Base-by-base conservation (phyloP, 2,329 filamentous ascomycete genomes). In the Paracoccidioides brasiliensis region DNA sequence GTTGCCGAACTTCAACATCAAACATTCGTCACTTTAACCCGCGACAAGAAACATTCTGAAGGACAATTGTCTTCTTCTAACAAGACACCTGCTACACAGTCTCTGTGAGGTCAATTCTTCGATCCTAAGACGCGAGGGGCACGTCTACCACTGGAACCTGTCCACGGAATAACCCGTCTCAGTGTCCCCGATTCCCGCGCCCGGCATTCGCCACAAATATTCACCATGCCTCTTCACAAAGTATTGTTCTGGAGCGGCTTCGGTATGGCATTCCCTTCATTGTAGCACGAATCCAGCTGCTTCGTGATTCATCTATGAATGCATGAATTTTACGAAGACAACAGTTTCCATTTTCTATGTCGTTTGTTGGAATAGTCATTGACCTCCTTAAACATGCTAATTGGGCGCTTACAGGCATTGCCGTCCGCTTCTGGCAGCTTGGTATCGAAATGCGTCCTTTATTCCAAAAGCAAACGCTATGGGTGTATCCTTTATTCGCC, bases 391-490 rank as follows among this genome's bases (percentile, higher is more conserved):
- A 37, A 49, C 44, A 15, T 14, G n/a, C 14, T 9, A 38, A 37
- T 49, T 37, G 22, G 22, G 22, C 2, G 22, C 22, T 51, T 22
- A 57, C 65, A 98, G 93, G 93, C 78, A 76, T 96, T 66, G 90
- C 87, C 69, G 86, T 90, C 69, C 88, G 91, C 66, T 81, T 93
- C 74, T 96, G 90, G 88, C 93, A 97, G 75, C 85, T 98, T 71
- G 93, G 91, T 68, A 93, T 98, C 71, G 90, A 98, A 78, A 95
- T 95, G 90, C 89, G 90, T 60, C 93, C 91, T 53, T 85, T 96
- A 73, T 88, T 97, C 80, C 84, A 86, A 75, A 82, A 80, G 67
- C 79, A 85, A 69, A 86, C 86, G 55, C 82, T 95, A 67, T 94
- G 89, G 86, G 89, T 83, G 53, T 98, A 95, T 77, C 93, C 93